Evolutionary conservation across 495 filamentous ascomycete genomes (phyloP).

Genomic region (Penicillium lagena): DNA sequence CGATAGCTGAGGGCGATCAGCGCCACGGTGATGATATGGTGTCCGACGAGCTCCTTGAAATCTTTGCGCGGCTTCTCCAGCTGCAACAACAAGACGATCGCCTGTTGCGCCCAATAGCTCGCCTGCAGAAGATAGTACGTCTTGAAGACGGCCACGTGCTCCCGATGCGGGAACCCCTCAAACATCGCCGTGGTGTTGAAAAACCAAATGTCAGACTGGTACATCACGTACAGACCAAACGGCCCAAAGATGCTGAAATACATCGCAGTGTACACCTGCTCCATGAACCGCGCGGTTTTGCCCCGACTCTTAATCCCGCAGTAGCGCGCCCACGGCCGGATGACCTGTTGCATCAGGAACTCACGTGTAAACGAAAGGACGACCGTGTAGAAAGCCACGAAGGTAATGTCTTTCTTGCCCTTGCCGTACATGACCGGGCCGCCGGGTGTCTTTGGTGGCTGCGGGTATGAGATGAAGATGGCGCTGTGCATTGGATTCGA

Average conservation of each 20-base stretch:
- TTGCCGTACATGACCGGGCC: constrained; percentile 79
- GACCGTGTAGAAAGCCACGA: constrained; percentile 85
- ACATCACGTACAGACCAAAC: constrained; percentile 89
- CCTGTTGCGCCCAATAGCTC: constrained; percentile 94
- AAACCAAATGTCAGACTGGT: constrained; percentile 87
- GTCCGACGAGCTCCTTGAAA: constrained; percentile 88
- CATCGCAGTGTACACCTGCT: constrained; percentile 94
- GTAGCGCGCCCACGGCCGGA: constrained; percentile 69
- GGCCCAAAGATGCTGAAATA: constrained; percentile 88
- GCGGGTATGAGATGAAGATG: constrained; percentile 88
- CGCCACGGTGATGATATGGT: constrained; percentile 88
- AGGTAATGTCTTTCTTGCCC: constrained; percentile 74
- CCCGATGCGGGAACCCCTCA: constrained; percentile 80
- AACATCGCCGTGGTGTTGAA: constrained; percentile 93
- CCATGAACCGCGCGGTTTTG: constrained; percentile 93
- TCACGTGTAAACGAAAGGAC: constrained; percentile 91
- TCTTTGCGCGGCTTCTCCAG: constrained; percentile 96
- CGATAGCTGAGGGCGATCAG: constrained; percentile 87
- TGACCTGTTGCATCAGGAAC: constrained; percentile 89
- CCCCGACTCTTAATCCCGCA: constrained; percentile 64
- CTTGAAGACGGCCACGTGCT: constrained; percentile 85
- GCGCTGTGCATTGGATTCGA: constrained; percentile 80
- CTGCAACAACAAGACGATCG: constrained; percentile 78
- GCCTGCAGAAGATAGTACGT: constrained; percentile 95
- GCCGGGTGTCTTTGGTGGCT: constrained; percentile 48